These are phyloP conservation scores for Saitozyma podzolica DNA, from an alignment of 768 basidiomycete genomes.

Conservation along the genomic window DNA sequence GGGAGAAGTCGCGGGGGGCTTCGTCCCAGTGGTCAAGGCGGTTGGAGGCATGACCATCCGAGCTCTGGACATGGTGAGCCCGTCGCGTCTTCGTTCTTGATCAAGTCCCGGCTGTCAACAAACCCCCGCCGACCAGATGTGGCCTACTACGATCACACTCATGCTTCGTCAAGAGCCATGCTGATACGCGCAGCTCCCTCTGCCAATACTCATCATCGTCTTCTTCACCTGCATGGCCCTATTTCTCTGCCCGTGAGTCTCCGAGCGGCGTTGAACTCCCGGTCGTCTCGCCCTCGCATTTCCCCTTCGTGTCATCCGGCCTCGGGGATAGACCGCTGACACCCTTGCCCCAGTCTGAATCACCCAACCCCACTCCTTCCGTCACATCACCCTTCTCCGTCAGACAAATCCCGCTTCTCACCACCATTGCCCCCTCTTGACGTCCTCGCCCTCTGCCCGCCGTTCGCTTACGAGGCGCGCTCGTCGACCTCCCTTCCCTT, in stretches of 20 bases:
- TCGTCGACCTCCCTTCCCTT: neutral
- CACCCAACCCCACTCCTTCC: neutral
- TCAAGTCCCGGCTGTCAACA: no score
- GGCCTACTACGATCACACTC: neutral
- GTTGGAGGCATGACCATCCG: no score
- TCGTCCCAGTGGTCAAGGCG: no score
- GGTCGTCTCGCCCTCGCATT: neutral
- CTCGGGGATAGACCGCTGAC: no score
- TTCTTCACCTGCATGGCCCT: conserved; percentile 32
- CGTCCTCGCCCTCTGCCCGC: neutral
- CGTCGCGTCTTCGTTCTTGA: no score
- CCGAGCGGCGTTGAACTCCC: neutral
- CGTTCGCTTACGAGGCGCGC: neutral
- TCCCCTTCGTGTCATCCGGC: neutral
- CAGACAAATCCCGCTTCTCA: no score
- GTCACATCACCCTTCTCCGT: no score
- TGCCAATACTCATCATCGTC: conserved; percentile 30
- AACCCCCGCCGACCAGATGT: no score
- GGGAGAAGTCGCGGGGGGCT: no score
- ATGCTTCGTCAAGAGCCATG: neutral
- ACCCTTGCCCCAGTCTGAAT: neutral
- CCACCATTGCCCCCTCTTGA: neutral
- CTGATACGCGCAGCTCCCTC: conserved; percentile 20
- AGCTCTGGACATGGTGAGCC: no score
- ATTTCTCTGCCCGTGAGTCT: conserved; percentile 31